Evolutionary conservation across 2,329 filamentous ascomycete genomes (phyloP).

Genomic region (Paraphaeosphaeria minitans): DNA sequence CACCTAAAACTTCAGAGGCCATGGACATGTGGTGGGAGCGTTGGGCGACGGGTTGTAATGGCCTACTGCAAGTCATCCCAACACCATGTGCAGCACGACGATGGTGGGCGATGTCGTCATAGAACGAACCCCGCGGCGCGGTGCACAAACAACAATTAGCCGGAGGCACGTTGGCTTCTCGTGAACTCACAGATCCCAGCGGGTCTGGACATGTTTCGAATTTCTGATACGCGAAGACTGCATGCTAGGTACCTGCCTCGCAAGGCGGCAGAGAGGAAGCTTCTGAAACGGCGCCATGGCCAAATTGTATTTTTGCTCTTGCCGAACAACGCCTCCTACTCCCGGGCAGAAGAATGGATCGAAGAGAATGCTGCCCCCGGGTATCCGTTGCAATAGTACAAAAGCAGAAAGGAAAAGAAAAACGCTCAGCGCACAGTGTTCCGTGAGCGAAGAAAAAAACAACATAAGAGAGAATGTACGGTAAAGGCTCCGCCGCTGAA

Average conservation of each 20-base stretch:
- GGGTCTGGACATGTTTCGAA: constrained; percentile 1
- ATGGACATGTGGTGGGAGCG: not conserved
- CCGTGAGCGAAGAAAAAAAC: not conserved
- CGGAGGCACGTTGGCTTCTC: not conserved
- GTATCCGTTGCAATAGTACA: constrained; percentile 11
- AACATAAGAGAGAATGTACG: not conserved
- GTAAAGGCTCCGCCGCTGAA: not conserved
- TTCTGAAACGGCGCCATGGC: constrained; percentile 10
- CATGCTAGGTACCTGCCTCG: not conserved
- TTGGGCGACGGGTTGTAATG: not conserved
- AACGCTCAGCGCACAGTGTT: not conserved
- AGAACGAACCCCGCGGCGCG: not conserved
- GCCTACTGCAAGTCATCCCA: not conserved
- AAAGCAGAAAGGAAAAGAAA: too few relatives aligned
- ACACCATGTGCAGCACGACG: not conserved
- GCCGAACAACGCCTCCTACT: not conserved
- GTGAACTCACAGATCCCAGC: constrained; percentile 9
- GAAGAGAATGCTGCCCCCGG: constrained; percentile 5
- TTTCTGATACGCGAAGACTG: constrained; percentile 8
- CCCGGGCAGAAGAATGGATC: not conserved
- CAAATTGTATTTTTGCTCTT: not conserved
- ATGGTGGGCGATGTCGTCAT: not conserved
- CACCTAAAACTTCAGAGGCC: not conserved
- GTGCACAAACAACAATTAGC: not conserved
- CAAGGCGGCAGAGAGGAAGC: not conserved